Evolutionary conservation across 176 grass and related monocot genomes (phyloP), one percentile per base, ranked within the genome.

Genomic region (Musa troglodytarum): DNA sequence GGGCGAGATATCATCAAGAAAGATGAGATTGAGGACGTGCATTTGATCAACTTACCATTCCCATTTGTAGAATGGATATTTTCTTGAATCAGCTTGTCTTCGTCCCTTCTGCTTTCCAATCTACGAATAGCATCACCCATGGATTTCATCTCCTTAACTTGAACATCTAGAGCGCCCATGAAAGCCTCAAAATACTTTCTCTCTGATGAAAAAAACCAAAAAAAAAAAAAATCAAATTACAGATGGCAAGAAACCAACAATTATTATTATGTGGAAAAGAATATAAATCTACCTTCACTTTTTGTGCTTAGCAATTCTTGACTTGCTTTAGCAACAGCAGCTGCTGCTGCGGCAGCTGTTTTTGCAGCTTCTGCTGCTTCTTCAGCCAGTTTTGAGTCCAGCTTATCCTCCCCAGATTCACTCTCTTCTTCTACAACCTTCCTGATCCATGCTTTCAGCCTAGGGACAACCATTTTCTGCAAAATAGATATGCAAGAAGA

Each of bases 71-170:
- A 63, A 66, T 84, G 84, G 65, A 82, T 74, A 65, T 82, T 72
- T 64, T 86, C 87, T 61, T 84, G 87, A 71, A 78, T 69, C 49
- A 65, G 53, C 63, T 79, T 85, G 66, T 85, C 73, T 51, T 79
- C 81, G 15, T 78, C 84, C 78, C 81, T 88, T 58, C 22, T 87
- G 55, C 75, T 85, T 75, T 82, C 77, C 67, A 79, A 50, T 54
- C 66, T 79, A 21, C 67, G 72, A 57, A 97, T 81, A 65, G 87
- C 74, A 61, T 90, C 85, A n/a, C 75, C 85, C 81, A 96, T 87
- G 17, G 83, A 85, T 81, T 90, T 92, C 78, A 97, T 83, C 64
- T 88, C 80, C 65, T 97, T 88, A 80, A 77, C 87, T 88, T 97
- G 93, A 22, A 78, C 70, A 84, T 92, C 87, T 50, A 97, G 73